Conservation (phyloP, 73 alveolate species). For the Breviolum minutum region DNA sequence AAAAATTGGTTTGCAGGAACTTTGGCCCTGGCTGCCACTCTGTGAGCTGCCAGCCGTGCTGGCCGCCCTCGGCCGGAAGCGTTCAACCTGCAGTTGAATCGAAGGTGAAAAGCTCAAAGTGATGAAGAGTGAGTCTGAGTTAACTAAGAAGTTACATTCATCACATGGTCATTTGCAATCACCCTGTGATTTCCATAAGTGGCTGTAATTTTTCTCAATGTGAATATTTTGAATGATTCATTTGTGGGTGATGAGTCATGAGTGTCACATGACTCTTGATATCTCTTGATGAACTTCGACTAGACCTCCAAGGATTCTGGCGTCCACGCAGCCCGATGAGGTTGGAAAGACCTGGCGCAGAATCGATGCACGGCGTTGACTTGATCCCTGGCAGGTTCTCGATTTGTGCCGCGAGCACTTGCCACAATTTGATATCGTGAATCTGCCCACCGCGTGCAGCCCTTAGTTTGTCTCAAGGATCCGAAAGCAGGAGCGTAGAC, state of each 20-base stretch:
- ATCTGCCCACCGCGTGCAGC: constrained; percentile 52
- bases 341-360: not conserved
- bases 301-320: not conserved
- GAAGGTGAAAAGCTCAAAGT: not conserved
- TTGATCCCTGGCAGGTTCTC: constrained; percentile 8
- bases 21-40: not conserved
- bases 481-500: not conserved
- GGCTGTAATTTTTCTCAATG: not conserved
- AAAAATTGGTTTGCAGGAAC: not conserved
- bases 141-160: no score
- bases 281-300: no score
- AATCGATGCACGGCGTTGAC: not conserved
- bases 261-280: no score
- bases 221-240: not conserved
- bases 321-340: not conserved
- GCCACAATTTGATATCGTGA: constrained; percentile 27
- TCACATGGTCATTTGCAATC: no score
- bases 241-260: not conserved
- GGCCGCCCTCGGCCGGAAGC: not conserved
- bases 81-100: constrained; percentile 32
- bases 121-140: no score
- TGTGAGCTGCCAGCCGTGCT: not conserved
- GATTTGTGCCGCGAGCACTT: constrained; percentile 22
- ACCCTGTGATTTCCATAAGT: not conserved
- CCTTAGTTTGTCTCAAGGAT: not conserved